Evolutionary conservation across 2,329 filamentous ascomycete species (phyloP).

Genomic region (Colletotrichum simmondsii): DNA sequence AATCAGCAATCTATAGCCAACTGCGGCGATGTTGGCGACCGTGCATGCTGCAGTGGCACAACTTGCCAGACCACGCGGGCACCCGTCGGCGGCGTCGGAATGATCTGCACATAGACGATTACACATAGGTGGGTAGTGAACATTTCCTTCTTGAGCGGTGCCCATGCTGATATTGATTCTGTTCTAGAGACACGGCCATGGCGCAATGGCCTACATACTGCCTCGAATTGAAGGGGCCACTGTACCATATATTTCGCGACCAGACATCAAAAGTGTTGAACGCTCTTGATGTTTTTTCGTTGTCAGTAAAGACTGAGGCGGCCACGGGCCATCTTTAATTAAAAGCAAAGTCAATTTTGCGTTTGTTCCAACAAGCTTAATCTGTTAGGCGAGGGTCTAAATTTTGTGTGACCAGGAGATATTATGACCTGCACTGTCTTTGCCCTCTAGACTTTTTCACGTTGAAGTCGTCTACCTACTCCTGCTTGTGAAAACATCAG

Average conservation of each 20-base stretch:
- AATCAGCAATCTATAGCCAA: not conserved
- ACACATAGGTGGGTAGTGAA: not conserved
- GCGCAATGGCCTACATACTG: not conserved
- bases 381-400: too few relatives aligned
- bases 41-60: slow-evolving; percentile 2
- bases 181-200: not conserved
- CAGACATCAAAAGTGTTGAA: not conserved
- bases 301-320: too few relatives aligned
- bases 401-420: too few relatives aligned
- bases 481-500: too few relatives aligned
- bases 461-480: too few relatives aligned
- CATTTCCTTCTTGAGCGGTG: not conserved
- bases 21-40: not conserved
- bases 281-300: too few relatives aligned
- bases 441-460: too few relatives aligned
- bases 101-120: not conserved
- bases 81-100: slow-evolving; percentile 1
- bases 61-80: not conserved
- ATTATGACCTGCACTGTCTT: too few relatives aligned
- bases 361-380: too few relatives aligned
- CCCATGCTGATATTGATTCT: not conserved
- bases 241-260: not conserved
- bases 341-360: too few relatives aligned
- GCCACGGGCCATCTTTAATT: too few relatives aligned
- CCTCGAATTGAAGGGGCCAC: not conserved